Percentiles rank a stretch among this genome's conserved stretches.
phyloP scores from a whole-genome alignment of 768 basidiomycete species.

The Porpolomopsis calyptriformis region DNA sequence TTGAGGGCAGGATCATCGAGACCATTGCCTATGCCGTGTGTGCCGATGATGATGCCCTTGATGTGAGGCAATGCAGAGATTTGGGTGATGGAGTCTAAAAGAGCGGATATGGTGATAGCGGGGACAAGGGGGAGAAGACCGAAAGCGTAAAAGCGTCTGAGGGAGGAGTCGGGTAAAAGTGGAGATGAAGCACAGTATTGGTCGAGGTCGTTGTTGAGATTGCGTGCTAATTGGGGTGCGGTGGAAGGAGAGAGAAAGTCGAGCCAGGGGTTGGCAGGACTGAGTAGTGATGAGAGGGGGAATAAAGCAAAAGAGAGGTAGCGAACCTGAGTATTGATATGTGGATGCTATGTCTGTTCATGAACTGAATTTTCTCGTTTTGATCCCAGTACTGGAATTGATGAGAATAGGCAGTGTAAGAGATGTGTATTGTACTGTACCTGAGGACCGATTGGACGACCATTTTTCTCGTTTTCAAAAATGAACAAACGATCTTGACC shows the following conservation, averaged over 20 bases:
- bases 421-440: not conserved
- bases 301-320: not conserved
- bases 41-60: constrained; percentile 73
- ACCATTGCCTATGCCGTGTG: constrained; percentile 65
- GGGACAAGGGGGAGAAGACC: constrained; percentile 79
- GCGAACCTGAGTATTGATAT: constrained; percentile 65
- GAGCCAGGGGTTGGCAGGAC: constrained; percentile 86
- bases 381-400: constrained; percentile 49
- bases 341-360: constrained; percentile 75
- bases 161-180: constrained; percentile 21
- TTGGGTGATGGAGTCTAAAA: constrained; percentile 59
- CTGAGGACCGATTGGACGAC: constrained; percentile 73
- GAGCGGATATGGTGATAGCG: constrained; percentile 38
- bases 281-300: constrained; percentile 17
- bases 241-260: constrained; percentile 69
- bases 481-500: constrained; percentile 62
- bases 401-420: not conserved
- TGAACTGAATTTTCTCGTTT: constrained; percentile 70
- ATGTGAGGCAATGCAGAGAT: constrained; percentile 56
- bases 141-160: constrained; percentile 72
- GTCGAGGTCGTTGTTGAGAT: constrained; percentile 71
- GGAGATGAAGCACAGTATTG: constrained; percentile 66
- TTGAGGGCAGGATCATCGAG: constrained; percentile 72
- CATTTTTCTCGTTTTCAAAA: constrained; percentile 66
- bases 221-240: constrained; percentile 54